Conservation (phyloP, 2,329 filamentous ascomycete genomes). For the Triangularia verruculosa region DNA sequence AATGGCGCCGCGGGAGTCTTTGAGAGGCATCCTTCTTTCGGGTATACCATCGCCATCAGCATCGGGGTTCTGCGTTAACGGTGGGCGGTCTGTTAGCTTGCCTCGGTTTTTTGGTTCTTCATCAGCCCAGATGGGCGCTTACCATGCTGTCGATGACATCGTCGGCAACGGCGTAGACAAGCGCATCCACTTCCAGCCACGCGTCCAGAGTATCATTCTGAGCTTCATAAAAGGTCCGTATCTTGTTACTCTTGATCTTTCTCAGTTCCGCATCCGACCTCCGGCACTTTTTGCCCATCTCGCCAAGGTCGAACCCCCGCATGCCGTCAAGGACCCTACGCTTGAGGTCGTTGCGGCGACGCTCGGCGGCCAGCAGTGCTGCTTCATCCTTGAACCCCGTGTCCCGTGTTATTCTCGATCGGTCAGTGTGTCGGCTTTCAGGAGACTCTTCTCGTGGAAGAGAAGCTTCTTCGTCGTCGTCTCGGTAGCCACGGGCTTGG, state of each 20-base stretch:
- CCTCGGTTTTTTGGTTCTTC: not conserved
- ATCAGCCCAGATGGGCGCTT: not conserved
- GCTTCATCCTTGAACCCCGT: slow-evolving; percentile 6
- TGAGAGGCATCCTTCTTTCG: slow-evolving; percentile 50
- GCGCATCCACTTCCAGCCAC: slow-evolving; percentile 17
- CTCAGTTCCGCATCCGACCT: slow-evolving; percentile 10
- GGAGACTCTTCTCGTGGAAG: not conserved
- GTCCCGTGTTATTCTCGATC: not conserved
- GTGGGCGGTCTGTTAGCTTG: not conserved
- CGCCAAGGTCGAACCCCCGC: not conserved
- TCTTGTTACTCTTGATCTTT: slow-evolving; percentile 2
- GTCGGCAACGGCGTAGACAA: slow-evolving; percentile 36
- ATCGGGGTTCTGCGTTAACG: slow-evolving; percentile 44
- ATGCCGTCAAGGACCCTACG: slow-evolving; percentile 14
- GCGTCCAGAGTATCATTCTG: slow-evolving; percentile 15
- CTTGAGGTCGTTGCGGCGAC: slow-evolving; percentile 13
- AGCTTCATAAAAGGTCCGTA: slow-evolving; percentile 14
- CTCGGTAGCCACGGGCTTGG: not conserved
- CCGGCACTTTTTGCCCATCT: not conserved
- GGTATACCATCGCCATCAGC: slow-evolving; percentile 54
- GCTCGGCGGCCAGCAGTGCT: slow-evolving; percentile 9
- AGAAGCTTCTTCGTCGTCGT: slow-evolving; percentile 5
- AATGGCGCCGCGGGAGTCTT: slow-evolving; percentile 47
- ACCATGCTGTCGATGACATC: slow-evolving; percentile 58
- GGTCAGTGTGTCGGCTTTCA: not conserved